Percentiles rank a stretch among this genome's conserved stretches.
These are phyloP conservation scores for Sarocladium oryzae DNA, from an alignment of 2,329 filamentous ascomycete species.

Conservation along the genomic window DNA sequence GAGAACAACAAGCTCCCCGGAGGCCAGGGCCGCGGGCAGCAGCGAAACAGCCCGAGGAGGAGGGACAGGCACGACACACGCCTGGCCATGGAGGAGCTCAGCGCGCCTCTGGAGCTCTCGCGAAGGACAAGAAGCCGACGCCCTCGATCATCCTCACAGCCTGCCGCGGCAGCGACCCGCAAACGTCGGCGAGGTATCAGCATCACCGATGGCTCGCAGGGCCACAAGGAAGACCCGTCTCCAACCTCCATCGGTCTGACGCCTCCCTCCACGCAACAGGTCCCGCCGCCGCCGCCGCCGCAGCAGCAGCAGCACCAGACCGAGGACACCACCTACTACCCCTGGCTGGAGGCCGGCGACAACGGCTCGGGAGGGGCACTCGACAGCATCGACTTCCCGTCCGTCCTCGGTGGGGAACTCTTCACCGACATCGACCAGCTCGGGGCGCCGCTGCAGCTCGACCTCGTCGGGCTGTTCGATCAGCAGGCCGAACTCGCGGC, in stretches of 20 bases:
- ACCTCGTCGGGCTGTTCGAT: slow-evolving; percentile 11
- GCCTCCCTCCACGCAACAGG: not conserved
- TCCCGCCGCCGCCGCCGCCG: no score
- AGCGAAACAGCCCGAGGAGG: not conserved
- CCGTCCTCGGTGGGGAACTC: slow-evolving; percentile 9
- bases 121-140: slow-evolving; percentile 2
- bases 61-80: not conserved
- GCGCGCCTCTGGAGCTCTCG: not conserved
- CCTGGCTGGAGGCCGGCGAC: not conserved
- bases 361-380: not conserved
- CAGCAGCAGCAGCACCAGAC: no score
- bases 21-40: not conserved
- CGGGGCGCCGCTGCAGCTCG: slow-evolving; percentile 8
- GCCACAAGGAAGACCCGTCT: not conserved
- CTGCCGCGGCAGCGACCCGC: not conserved
- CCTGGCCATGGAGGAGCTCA: slow-evolving; percentile 2
- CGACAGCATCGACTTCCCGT: slow-evolving; percentile 9
- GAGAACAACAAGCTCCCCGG: slow-evolving; percentile 10
- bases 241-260: not conserved
- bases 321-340: not conserved
- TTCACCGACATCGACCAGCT: slow-evolving; percentile 9
- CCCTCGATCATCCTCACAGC: not conserved
- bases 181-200: not conserved
- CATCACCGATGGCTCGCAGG: not conserved
- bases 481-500: slow-evolving; percentile 5